Conservation (phyloP, 2,329 filamentous ascomycete genomes). For the Dactylellina leptospora region DNA sequence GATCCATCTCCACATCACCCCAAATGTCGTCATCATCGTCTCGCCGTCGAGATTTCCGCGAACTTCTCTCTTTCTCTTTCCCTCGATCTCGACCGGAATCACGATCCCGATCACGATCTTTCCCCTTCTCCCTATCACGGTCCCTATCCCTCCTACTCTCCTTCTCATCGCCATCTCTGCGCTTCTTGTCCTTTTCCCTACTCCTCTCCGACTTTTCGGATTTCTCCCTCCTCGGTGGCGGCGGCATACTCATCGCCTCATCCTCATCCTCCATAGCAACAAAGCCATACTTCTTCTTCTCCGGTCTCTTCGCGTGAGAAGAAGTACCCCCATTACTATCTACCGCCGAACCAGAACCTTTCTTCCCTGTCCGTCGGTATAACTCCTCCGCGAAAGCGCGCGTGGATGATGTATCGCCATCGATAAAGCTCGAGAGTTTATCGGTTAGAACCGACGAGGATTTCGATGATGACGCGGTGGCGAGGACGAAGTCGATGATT, state of each 20-base stretch:
- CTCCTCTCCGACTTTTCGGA: constrained; percentile 60
- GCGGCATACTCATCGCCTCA: constrained; percentile 60
- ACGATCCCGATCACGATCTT: constrained; percentile 41
- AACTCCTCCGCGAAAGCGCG: constrained; percentile 57
- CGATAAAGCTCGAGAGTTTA: constrained; percentile 66
- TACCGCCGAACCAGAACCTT: constrained; percentile 29
- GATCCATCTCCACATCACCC: constrained; percentile 76
- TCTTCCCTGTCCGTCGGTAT: constrained; percentile 57
- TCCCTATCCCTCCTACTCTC: constrained; percentile 48
- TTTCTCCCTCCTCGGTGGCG: constrained; percentile 60
- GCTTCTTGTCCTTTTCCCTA: constrained; percentile 54
- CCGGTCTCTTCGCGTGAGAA: constrained; percentile 40
- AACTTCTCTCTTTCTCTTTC: constrained; percentile 62
- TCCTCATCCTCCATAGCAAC: constrained; percentile 73
- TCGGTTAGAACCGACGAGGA: constrained; percentile 64
- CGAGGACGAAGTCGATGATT: constrained; percentile 68
- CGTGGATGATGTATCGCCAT: constrained; percentile 63
- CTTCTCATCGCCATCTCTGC: constrained; percentile 60
- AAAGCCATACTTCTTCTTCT: constrained; percentile 71
- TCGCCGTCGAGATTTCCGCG: constrained; percentile 65
- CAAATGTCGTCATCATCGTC: constrained; percentile 75
- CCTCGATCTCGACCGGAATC: constrained; percentile 55
- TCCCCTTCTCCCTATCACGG: constrained; percentile 54
- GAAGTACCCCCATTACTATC: constrained; percentile 20
- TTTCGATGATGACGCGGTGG: constrained; percentile 65